phyloP scores from a whole-genome alignment of 345 rosid species.

The Angophora floribunda region DNA sequence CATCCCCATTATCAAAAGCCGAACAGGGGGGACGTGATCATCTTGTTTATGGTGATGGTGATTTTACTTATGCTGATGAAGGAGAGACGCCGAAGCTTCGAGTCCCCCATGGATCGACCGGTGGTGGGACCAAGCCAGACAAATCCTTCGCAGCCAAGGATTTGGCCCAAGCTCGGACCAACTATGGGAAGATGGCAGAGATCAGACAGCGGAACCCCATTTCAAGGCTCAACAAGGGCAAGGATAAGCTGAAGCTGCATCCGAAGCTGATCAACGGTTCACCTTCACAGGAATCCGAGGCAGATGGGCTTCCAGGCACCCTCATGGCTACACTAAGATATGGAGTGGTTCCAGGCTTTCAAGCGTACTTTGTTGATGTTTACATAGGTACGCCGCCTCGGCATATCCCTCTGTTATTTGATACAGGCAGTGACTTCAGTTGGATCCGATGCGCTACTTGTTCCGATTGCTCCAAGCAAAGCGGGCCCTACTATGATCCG shows the following conservation, averaged over 20 bases:
- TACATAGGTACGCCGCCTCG: constrained; percentile 80
- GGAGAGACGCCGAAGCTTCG: not conserved
- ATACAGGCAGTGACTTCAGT: constrained; percentile 87
- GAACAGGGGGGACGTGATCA: not conserved
- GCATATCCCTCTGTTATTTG: constrained; percentile 75
- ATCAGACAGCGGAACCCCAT: constrained; percentile 53
- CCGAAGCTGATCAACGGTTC: not conserved
- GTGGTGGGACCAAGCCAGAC: not conserved
- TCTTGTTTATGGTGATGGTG: not conserved
- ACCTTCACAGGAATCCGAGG: not conserved
- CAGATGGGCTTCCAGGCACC: constrained; percentile 19
- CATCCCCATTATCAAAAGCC: not conserved
- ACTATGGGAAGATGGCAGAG: constrained; percentile 45
- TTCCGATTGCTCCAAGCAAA: constrained; percentile 68
- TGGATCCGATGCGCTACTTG: constrained; percentile 85
- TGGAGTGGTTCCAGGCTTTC: constrained; percentile 58
- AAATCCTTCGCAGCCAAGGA: constrained; percentile 13
- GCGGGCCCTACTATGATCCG: constrained; percentile 55
- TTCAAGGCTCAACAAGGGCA: constrained; percentile 25
- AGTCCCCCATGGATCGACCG: not conserved
- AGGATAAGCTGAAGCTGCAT: not conserved
- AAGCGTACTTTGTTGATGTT: constrained; percentile 81
- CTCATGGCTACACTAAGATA: constrained; percentile 66
- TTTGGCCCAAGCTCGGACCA: constrained; percentile 47
- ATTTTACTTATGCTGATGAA: not conserved